A percentile compares a stretch with the other conserved stretches of the same genome.
Evolutionary conservation across 2,329 filamentous ascomycete species (phyloP).

Genomic region (Xylaria sp.): DNA sequence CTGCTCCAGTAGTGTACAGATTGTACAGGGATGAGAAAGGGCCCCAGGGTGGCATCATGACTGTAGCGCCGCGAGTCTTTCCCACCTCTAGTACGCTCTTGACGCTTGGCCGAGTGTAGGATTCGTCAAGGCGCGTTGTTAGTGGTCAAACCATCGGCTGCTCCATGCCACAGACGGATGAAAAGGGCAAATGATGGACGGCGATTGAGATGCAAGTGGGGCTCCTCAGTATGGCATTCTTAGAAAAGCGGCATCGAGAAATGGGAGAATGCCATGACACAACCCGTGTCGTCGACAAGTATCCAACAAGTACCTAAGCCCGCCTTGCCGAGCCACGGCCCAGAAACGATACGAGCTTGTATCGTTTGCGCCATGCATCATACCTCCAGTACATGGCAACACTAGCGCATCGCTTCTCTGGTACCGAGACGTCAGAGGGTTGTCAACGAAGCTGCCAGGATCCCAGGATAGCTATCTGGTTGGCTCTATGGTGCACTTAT

Average conservation of each 20-base stretch:
- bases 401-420: background rate
- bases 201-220: slow-evolving; percentile 39
- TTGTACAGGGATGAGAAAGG: background rate
- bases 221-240: slow-evolving; percentile 39
- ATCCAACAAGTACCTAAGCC: slow-evolving; percentile 32
- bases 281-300: slow-evolving; percentile 31
- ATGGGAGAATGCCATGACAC: slow-evolving; percentile 38
- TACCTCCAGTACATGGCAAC: background rate
- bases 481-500: background rate
- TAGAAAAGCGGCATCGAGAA: slow-evolving; percentile 35
- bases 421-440: slow-evolving; percentile 12
- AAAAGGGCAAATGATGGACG: slow-evolving; percentile 33
- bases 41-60: slow-evolving; percentile 5
- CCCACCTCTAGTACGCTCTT: background rate
- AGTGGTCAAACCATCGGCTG: slow-evolving; percentile 25
- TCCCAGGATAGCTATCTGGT: background rate
- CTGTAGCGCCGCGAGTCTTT: background rate
- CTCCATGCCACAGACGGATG: slow-evolving; percentile 22
- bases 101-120: slow-evolving; percentile 18
- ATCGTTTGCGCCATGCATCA: background rate
- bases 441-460: background rate
- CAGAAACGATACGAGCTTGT: background rate
- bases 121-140: slow-evolving; percentile 20
- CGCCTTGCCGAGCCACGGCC: slow-evolving; percentile 15
- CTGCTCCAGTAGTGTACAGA: background rate